Conservation (phyloP, 2,329 filamentous ascomycete species). For the Fusarium burgessii region DNA sequence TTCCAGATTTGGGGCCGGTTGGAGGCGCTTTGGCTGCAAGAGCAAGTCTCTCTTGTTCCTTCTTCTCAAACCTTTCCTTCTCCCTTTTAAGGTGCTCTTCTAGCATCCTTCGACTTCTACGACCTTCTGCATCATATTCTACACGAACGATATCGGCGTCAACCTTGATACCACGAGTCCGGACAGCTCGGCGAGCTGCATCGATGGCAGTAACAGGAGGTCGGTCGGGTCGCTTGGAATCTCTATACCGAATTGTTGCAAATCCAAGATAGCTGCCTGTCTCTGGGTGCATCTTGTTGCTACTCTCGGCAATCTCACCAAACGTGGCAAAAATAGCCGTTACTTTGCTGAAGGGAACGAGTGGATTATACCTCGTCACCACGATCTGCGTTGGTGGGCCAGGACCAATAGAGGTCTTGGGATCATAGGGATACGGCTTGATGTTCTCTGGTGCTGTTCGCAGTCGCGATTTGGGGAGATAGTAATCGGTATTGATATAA, state of each 20-base stretch:
- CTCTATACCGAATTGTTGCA: constrained; percentile 89
- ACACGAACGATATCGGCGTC: constrained; percentile 83
- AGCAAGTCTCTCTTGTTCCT: constrained; percentile 55
- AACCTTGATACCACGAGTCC: constrained; percentile 81
- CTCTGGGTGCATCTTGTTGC: constrained; percentile 94
- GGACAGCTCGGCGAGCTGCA: constrained; percentile 84
- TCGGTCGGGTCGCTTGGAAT: constrained; percentile 64
- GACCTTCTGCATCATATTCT: constrained; percentile 89
- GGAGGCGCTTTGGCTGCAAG: constrained; percentile 53
- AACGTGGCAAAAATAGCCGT: constrained; percentile 81
- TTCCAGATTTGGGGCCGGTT: constrained; percentile 53
- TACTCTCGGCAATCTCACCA: constrained; percentile 89
- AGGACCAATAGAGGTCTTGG: constrained; percentile 85
- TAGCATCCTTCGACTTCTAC: constrained; percentile 82
- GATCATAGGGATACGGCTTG: constrained; percentile 84
- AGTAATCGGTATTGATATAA: constrained; percentile 77
- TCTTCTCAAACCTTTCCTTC: constrained; percentile 71
- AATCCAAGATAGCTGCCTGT: constrained; percentile 95
- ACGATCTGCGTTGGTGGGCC: constrained; percentile 92
- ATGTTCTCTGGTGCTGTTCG: constrained; percentile 82
- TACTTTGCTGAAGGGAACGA: constrained; percentile 83
- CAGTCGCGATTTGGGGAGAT: constrained; percentile 76
- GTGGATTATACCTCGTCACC: constrained; percentile 94
- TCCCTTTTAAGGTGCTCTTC: constrained; percentile 78
- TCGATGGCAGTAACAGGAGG: constrained; percentile 75